Percentiles rank a stretch among this genome's conserved stretches.
These are phyloP conservation scores for Candida takata DNA, from an alignment of 805 yeast species.

Conservation along the genomic window DNA sequence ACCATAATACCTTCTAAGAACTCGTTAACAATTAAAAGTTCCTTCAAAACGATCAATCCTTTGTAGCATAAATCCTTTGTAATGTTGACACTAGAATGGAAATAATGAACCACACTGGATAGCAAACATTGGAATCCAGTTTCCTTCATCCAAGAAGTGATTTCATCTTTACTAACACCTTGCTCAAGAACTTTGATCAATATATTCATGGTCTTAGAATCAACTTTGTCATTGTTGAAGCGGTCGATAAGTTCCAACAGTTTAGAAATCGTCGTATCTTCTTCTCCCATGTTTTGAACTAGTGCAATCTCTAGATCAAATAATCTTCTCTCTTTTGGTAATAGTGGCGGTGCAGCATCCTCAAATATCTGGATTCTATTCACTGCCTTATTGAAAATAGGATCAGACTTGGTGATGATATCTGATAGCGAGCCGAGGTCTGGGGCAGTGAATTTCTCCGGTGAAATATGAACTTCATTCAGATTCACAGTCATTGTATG, in stretches of 20 bases:
- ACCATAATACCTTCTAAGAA: constrained; percentile 7
- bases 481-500: constrained; percentile 17
- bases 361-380: constrained; percentile 20
- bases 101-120: constrained; percentile 13
- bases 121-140: constrained; percentile 14
- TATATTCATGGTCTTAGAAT: constrained; percentile 9
- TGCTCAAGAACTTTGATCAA: constrained; percentile 17
- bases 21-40: constrained; percentile 16
- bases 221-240: constrained; percentile 13
- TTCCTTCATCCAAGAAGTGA: constrained; percentile 15
- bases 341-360: constrained; percentile 10
- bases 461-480: constrained; percentile 20
- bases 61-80: constrained; percentile 21
- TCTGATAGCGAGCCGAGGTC: constrained; percentile 15
- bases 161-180: constrained; percentile 7
- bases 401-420: constrained; percentile 19
- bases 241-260: constrained; percentile 5
- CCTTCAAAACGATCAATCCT: constrained; percentile 21
- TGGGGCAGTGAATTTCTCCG: constrained; percentile 15
- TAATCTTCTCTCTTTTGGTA: constrained; percentile 8
- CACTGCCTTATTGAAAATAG: constrained; percentile 16
- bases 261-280: constrained; percentile 8
- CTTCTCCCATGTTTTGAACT: constrained; percentile 4
- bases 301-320: constrained; percentile 16
- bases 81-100: constrained; percentile 18